phyloP scores from a whole-genome alignment of 2,329 filamentous ascomycete species.

The Rasamsonia emersonii region DNA sequence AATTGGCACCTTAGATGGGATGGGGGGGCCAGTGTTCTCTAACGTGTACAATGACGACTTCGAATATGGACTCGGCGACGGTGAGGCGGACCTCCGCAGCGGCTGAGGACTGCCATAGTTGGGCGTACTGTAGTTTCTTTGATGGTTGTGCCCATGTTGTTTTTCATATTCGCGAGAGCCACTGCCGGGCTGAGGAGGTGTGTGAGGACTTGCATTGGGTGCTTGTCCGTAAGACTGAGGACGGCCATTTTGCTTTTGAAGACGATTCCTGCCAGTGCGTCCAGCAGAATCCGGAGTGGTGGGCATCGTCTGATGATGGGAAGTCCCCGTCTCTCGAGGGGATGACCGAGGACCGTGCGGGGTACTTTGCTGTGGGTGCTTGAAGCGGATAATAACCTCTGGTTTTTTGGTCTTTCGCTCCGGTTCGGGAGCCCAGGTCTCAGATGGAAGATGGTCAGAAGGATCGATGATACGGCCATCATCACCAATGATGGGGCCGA shows the following conservation, averaged over 20 bases:
- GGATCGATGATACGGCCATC: conserved; percentile 58
- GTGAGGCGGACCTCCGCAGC: too few relatives aligned
- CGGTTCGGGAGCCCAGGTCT: conserved; percentile 59
- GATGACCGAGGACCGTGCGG: conserved; percentile 15
- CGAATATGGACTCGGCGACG: conserved; percentile 10
- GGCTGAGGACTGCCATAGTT: conserved; percentile 16
- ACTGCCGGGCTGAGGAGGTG: conserved; percentile 15
- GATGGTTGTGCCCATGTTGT: conserved; percentile 14
- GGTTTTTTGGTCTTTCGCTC: conserved; percentile 47
- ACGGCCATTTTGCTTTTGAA: conserved; percentile 10
- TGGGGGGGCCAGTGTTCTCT: conserved; percentile 26
- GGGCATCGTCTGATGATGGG: conserved; percentile 16
- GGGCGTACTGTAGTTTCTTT: conserved; percentile 17
- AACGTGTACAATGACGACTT: conserved; percentile 22
- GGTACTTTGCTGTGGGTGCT: conserved; percentile 24
- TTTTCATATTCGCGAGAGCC: conserved; percentile 14
- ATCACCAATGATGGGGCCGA: conserved; percentile 54
- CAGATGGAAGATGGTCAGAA: conserved; percentile 55
- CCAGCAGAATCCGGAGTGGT: conserved; percentile 19
- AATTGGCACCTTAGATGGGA: conserved; percentile 37
- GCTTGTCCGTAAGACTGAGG: conserved; percentile 9
- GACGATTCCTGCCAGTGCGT: conserved; percentile 8
- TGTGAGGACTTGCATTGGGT: conserved; percentile 12
- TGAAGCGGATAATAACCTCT: conserved; percentile 41
- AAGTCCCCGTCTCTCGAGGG: conserved; percentile 10